Percentiles rank a stretch among this genome's conserved stretches.
Evolutionary conservation across 2,329 filamentous ascomycete genomes (phyloP).

Genomic region (Mycogone perniciosa): DNA sequence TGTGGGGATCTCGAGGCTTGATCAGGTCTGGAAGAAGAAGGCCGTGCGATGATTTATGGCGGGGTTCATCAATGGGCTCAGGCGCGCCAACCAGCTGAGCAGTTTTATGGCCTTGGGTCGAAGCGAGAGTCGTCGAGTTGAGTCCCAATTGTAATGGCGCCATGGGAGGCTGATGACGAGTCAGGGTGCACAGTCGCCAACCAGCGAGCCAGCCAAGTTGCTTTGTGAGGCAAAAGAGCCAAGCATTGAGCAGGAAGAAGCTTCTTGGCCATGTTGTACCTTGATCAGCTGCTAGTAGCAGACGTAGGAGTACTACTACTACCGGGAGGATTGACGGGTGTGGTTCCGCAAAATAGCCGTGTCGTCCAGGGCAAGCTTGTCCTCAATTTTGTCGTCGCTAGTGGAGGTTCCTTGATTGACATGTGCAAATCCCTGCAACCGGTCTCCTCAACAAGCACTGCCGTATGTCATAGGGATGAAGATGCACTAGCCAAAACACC

Average conservation of each 20-base stretch:
- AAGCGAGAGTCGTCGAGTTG: background rate
- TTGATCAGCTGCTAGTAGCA: no score
- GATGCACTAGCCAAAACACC: background rate
- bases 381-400: background rate
- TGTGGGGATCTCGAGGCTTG: conserved; percentile 19
- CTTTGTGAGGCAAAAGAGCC: background rate
- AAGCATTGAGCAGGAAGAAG: background rate
- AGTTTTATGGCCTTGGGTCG: background rate
- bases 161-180: background rate
- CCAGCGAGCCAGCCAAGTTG: no score
- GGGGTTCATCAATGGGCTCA: background rate
- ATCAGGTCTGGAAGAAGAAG: conserved; percentile 8
- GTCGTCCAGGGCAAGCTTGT: conserved; percentile 2
- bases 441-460: background rate
- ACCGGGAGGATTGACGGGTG: conserved; percentile 3
- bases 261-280: conserved; percentile 3
- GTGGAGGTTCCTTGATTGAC: conserved; percentile 1
- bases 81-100: background rate
- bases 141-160: background rate
- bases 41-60: conserved; percentile 3
- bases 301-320: background rate
- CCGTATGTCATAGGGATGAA: conserved; percentile 1
- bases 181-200: background rate
- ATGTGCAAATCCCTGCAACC: conserved; percentile 8
- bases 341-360: conserved; percentile 11